phyloP scores from a whole-genome alignment of 768 basidiomycete genomes.

The Naematelia aurantialba region DNA sequence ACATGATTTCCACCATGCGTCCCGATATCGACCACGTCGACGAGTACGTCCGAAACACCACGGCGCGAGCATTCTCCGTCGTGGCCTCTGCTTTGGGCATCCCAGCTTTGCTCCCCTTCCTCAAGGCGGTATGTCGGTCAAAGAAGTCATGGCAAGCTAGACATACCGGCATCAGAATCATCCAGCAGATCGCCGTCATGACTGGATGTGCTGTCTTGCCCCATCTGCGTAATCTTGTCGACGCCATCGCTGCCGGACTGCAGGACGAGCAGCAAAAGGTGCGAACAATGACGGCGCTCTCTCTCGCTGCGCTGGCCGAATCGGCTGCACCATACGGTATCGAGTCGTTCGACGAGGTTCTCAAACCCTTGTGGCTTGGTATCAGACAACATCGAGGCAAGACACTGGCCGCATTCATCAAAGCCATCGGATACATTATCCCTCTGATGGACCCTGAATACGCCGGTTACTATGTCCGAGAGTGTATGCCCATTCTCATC shows the following conservation, averaged over 20 bases:
- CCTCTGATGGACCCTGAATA: slow-evolving; percentile 99
- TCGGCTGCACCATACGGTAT: slow-evolving; percentile 98
- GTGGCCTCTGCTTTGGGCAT: slow-evolving; percentile 98
- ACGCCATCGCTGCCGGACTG: slow-evolving; percentile 88
- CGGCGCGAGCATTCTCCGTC: slow-evolving; percentile 96
- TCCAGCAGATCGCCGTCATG: slow-evolving; percentile 99
- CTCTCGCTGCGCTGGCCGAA: slow-evolving; percentile 89
- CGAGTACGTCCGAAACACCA: slow-evolving; percentile 98
- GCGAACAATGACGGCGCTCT: slow-evolving; percentile 89
- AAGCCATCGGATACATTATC: slow-evolving; percentile 98
- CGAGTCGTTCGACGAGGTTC: slow-evolving; percentile 96
- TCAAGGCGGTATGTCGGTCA: slow-evolving; percentile 95
- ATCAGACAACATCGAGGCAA: slow-evolving; percentile 93
- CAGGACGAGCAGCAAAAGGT: slow-evolving; percentile 96
- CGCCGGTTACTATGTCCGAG: slow-evolving; percentile 97
- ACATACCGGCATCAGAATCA: slow-evolving; percentile 98
- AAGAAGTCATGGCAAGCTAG: slow-evolving; percentile 99
- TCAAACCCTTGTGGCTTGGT: slow-evolving; percentile 90
- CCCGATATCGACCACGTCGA: slow-evolving; percentile 99
- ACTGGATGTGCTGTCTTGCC: slow-evolving; percentile 99
- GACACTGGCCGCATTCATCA: slow-evolving; percentile 88
- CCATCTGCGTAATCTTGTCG: slow-evolving; percentile 91
- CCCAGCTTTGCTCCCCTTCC: slow-evolving; percentile 92
- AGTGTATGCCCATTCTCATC: slow-evolving; percentile 56
- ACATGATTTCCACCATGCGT: slow-evolving; percentile 99